Conservation (phyloP, 805 yeast species). For the Hemisphaericaspora nanyangensis region DNA sequence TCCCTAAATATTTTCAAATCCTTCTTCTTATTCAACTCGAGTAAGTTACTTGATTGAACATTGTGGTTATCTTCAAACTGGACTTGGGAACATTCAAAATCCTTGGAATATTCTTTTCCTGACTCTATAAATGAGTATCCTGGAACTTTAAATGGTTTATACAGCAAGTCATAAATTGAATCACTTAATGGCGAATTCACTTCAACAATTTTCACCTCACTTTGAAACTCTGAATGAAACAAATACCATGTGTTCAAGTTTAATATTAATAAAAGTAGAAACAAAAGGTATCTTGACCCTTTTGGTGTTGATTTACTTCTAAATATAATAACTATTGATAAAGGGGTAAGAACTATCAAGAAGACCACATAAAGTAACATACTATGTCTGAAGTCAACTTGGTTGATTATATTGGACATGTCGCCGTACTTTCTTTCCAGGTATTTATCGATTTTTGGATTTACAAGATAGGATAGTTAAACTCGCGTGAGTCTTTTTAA, state of each 20-base stretch:
- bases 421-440: too few relatives aligned
- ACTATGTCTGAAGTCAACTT: too few relatives aligned
- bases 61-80: neutral
- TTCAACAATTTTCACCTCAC: neutral
- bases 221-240: neutral
- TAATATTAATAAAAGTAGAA: neutral
- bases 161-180: neutral
- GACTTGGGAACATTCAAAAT: neutral
- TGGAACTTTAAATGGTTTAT: conserved; percentile 3
- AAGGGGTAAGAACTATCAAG: neutral
- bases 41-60: neutral
- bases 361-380: neutral
- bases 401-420: too few relatives aligned
- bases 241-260: conserved; percentile 3
- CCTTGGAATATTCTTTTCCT: neutral
- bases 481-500: too few relatives aligned
- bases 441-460: too few relatives aligned
- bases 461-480: too few relatives aligned
- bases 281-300: neutral
- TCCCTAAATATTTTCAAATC: neutral
- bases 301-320: neutral
- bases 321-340: neutral
- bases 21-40: neutral
- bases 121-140: conserved; percentile 3
- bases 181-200: neutral